These are phyloP conservation scores for Suhomyces pyralidae DNA, from an alignment of 805 yeast genomes.

Conservation along the genomic window DNA sequence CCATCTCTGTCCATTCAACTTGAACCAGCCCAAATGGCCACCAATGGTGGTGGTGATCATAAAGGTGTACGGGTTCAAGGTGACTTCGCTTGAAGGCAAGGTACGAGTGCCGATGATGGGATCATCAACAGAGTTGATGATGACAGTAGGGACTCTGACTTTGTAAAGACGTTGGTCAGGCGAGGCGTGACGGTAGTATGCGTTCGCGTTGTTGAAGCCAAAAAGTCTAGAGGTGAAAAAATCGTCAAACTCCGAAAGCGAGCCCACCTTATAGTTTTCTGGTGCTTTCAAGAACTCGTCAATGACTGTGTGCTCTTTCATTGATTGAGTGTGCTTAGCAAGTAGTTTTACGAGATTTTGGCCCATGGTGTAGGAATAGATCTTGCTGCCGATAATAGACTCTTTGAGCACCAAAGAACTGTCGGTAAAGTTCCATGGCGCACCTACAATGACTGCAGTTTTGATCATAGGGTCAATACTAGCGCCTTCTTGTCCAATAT, in stretches of 20 bases:
- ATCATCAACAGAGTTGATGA: conserved; percentile 64
- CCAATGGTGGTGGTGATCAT: conserved; percentile 62
- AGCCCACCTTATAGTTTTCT: conserved; percentile 27
- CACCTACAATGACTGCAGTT: conserved; percentile 58
- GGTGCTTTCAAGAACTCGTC: conserved; percentile 30
- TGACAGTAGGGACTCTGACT: conserved; percentile 59
- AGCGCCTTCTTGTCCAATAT: conserved; percentile 60
- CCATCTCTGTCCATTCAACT: conserved; percentile 32
- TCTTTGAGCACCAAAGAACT: conserved; percentile 44
- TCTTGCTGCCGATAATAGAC: conserved; percentile 34
- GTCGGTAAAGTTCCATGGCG: conserved; percentile 72
- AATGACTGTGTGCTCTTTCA: conserved; percentile 21
- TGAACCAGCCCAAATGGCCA: conserved; percentile 64
- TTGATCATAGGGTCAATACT: conserved; percentile 49
- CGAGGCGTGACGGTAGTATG: conserved; percentile 64
- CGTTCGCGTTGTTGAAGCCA: conserved; percentile 60
- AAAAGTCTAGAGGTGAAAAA: conserved; percentile 57
- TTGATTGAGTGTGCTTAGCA: conserved; percentile 28
- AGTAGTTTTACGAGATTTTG: conserved; percentile 34
- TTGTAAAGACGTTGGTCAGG: conserved; percentile 55
- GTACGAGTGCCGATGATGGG: conserved; percentile 57
- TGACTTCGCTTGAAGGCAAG: conserved; percentile 50
- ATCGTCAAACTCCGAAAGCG: conserved; percentile 58
- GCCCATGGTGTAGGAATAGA: conserved; percentile 44
- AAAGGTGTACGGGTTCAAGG: conserved; percentile 55